Evolutionary conservation across 257 asterid genomes (phyloP), one percentile per base, ranked within the genome.

Genomic region (Parsonsia alboflavescens): DNA sequence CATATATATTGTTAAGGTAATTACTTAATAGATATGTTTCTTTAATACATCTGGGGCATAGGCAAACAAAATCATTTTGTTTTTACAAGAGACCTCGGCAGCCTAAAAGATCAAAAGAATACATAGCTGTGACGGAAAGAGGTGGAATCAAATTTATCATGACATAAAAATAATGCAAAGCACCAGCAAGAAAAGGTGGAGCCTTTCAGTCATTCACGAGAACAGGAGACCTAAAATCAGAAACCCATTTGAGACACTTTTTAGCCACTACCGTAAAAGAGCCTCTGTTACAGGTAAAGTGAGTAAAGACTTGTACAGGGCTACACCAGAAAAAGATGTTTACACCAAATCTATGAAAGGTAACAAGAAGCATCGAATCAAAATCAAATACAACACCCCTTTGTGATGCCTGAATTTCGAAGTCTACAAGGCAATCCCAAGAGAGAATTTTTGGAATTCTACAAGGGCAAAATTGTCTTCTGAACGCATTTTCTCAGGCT

Each of bases 401-500:
- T 45, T 44, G 61, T 66, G n/a, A n/a, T n/a, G n/a, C 74, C 30
- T 24, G 75, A 36, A 58, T 73, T 22, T 68, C 70, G 78, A 80
- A 78, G 73, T 30, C 74, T 13, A 56, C 75, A 65, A 76, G 77
- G 50, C 79, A 76, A 76, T 48, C 75, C 79, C 63, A 64, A 76
- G 64, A 62, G 17, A 33, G 46, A 16, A 45, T 76, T 54, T 68
- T 12, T 41, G 79, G 57, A 42, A 76, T 75, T 46, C 61, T 48
- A 68, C 30, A 70, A 45, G 75, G 76, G 79, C 70, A 75, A 36
- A 64, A 45, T 77, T 68, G 86, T 72, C 80, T 48, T 61, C 64
- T 49, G 3, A 56, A 30, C 36, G 46, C 19, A 71, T 67, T 56
- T 44, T 26, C 45, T 13, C 70, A 49, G 57, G 65, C 56, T 30